Conservation (phyloP, 73 alveolate species). For the Stentor roeselii region DNA sequence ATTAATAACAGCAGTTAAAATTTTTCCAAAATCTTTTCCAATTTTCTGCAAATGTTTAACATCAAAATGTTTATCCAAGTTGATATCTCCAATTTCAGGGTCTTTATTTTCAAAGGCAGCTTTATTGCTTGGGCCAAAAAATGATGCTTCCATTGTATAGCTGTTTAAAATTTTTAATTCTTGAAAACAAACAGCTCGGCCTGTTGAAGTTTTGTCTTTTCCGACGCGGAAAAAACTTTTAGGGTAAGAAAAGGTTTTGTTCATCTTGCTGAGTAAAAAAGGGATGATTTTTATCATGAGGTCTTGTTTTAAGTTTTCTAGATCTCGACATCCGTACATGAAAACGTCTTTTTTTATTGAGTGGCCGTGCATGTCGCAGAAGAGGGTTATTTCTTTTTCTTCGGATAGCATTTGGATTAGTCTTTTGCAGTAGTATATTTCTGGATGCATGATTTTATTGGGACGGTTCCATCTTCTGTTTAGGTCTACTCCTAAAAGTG, state of each 20-base stretch:
- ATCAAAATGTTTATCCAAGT: background rate
- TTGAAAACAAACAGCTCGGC: slow-evolving; percentile 83
- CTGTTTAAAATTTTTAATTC: slow-evolving; percentile 83
- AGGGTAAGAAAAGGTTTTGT: slow-evolving; percentile 76
- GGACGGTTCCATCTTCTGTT: slow-evolving; percentile 99
- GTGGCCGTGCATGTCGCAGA: slow-evolving; percentile 99
- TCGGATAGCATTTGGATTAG: slow-evolving; percentile 91
- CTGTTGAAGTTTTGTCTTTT: slow-evolving; percentile 90
- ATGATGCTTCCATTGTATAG: slow-evolving; percentile 90
- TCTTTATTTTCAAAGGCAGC: background rate
- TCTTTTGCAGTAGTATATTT: slow-evolving; percentile 85
- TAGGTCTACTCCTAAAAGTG: slow-evolving; percentile 98
- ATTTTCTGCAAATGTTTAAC: background rate
- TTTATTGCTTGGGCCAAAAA: slow-evolving; percentile 76
- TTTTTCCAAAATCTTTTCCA: slow-evolving; percentile 21
- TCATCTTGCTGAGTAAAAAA: slow-evolving; percentile 67
- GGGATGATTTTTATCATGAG: slow-evolving; percentile 83
- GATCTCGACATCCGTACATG: slow-evolving; percentile 21
- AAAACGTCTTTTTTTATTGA: slow-evolving; percentile 71
- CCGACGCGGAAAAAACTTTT: slow-evolving; percentile 86
- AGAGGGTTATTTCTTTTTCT: slow-evolving; percentile 92
- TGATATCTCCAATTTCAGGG: background rate
- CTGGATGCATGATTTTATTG: slow-evolving; percentile 90
- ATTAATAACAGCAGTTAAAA: background rate
- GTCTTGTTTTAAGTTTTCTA: background rate